Evolutionary conservation across 169 alveolate species (phyloP), one percentile per base, ranked within the genome.

Genomic region (Plasmodium sp.): DNA sequence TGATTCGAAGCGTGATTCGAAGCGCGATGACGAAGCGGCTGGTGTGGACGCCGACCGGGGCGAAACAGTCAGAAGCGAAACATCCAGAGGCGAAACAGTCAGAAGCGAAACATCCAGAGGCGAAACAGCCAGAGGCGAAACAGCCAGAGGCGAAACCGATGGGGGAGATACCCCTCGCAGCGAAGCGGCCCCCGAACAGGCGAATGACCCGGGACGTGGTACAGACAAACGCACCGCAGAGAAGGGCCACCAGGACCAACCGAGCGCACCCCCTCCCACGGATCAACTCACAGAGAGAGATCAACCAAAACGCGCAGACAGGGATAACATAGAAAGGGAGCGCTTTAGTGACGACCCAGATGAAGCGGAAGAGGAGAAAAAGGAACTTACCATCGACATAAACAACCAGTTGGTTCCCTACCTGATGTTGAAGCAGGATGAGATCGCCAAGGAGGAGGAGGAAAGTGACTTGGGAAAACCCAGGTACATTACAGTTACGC

Each of bases 381-480:
- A 80, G 12, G 94, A 90, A 67, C 90, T 80, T 27, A 79, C 91
- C 27, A 90, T 90, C 51, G 94, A 90, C 36, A 18, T 80, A 14
- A 85, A 90, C 80, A 90, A 90, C 73, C 91, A 90, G 74, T 33
- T 90, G 10, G 36, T 90, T 67, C 94, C 94, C 4, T 90, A 90
- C 83, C 39, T 90, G 71, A 39, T 90, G 81, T 22, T 90, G 82
- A 90, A 90, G 74, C 83, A 79, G 54, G 51, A 36, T 33, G 91
- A 90, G 5, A 62, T 27, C 27, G 73, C 48, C 18, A 90, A 90
- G 71, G 74, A 5, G 33, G 94, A 77, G 14, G 36, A 88, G 41
- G 85, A 90, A 90, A 67, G 36, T 67, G 83, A 16, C 82, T 39
- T 41, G 58, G 62, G 31, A 88, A 62, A 80, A 85, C 33, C 48